Conservation (phyloP, 2,329 filamentous ascomycete species). For the Colletotrichum incanum region DNA sequence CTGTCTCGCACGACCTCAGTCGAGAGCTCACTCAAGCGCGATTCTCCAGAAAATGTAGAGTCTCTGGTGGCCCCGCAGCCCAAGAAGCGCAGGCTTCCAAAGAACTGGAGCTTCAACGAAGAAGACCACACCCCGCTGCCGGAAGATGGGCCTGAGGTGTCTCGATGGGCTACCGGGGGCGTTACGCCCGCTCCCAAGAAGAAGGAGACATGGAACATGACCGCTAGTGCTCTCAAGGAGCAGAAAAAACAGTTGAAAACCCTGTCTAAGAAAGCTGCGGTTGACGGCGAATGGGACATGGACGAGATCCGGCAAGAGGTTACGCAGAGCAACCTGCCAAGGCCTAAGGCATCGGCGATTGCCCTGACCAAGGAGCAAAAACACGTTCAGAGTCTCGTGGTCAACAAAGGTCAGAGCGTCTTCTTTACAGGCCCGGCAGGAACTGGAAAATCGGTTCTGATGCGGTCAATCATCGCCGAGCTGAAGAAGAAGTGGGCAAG, state of each 20-base stretch:
- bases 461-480: slow-evolving; percentile 90
- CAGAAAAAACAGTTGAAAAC: slow-evolving; percentile 82
- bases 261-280: slow-evolving; percentile 67
- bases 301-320: slow-evolving; percentile 64
- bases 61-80: slow-evolving; percentile 54
- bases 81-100: slow-evolving; percentile 80
- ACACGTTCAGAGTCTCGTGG: slow-evolving; percentile 86
- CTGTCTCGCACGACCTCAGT: slow-evolving; percentile 45
- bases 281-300: slow-evolving; percentile 57
- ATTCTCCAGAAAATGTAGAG: slow-evolving; percentile 53
- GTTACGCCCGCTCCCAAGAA: slow-evolving; percentile 53
- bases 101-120: slow-evolving; percentile 49
- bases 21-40: slow-evolving; percentile 59
- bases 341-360: slow-evolving; percentile 66
- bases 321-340: slow-evolving; percentile 51
- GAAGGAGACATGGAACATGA: slow-evolving; percentile 77
- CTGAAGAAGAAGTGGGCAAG: slow-evolving; percentile 82
- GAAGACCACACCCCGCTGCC: slow-evolving; percentile 47
- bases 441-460: slow-evolving; percentile 96
- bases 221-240: slow-evolving; percentile 81
- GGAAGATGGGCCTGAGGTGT: slow-evolving; percentile 49
- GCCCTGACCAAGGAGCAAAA: slow-evolving; percentile 90
- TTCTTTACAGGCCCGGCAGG: slow-evolving; percentile 98
- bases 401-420: slow-evolving; percentile 86
- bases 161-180: slow-evolving; percentile 27